These are phyloP conservation scores for Helichrysum umbraculigerum DNA, from an alignment of 129 eudicot species.

Conservation along the genomic window DNA sequence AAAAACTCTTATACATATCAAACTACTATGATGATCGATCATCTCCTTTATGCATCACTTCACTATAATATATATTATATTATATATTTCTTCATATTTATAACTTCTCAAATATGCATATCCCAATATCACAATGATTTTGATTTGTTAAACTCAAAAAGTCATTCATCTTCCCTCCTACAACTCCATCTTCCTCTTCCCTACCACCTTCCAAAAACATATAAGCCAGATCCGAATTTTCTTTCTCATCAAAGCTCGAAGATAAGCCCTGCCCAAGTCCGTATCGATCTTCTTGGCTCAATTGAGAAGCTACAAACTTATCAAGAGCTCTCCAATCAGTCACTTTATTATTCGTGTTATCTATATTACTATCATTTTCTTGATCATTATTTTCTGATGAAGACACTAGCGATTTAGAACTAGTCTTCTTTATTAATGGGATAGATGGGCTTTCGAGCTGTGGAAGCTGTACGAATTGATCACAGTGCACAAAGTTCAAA, in stretches of 20 bases:
- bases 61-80: background rate
- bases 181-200: constrained; percentile 33
- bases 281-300: constrained; percentile 64
- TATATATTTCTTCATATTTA: background rate
- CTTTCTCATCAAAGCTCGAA: constrained; percentile 36
- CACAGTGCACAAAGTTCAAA: constrained; percentile 38
- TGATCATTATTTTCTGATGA: constrained; percentile 32
- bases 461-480: constrained; percentile 75
- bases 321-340: constrained; percentile 95
- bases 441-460: constrained; percentile 78
- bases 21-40: constrained; percentile 16
- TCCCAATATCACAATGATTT: constrained; percentile 64
- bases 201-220: constrained; percentile 53
- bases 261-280: constrained; percentile 24
- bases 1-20: constrained; percentile 30
- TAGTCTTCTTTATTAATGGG: constrained; percentile 48
- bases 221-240: constrained; percentile 42
- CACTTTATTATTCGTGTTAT: constrained; percentile 32
- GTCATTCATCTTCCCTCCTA: constrained; percentile 44
- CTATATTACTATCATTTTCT: constrained; percentile 19
- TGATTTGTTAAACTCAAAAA: constrained; percentile 51
- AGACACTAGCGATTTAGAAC: constrained; percentile 36
- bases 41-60: constrained; percentile 17
- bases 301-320: constrained; percentile 93
- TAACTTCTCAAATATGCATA: constrained; percentile 75